Base-by-base conservation (phyloP, 345 rosid genomes). In the Bruguiera parviflora region DNA sequence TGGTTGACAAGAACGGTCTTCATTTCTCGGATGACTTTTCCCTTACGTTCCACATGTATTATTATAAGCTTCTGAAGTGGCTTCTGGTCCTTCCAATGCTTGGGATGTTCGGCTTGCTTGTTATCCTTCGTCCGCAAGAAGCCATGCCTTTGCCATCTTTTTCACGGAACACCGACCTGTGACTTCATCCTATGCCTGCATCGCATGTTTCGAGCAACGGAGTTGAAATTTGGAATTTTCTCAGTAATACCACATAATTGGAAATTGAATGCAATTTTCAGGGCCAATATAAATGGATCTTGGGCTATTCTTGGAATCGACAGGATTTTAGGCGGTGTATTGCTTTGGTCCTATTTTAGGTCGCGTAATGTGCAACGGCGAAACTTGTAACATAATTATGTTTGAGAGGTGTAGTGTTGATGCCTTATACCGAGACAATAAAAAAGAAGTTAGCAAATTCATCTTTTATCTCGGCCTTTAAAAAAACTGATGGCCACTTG, bases 21-120 rank as follows among this genome's bases (percentile, higher is more conserved):
- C 80, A 90, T 75, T 96, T 92, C 94, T 86, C 97, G 24, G 99
- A 96, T 46, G 97, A 92, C 43, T 96, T 96, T 85, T 90, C 98
- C 46, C 81, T 96, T 49, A 96, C 99, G 25, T 96, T 96, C 86
- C 99, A 96, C 65, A 89, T 96, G 98, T 80, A 92, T 78, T 96
- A 92, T 82, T 90, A 96, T 74, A 96, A 86, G 82, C 87, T 96
- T 59, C 92, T 92, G 35, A 96, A 96, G 81, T 96, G 99, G 98
- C 92, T 92, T 49, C 90, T 96, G 18, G 92, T 96, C 67, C 87
- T 92, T 60, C 99, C 99, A 11, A 96, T 92, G 98, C 90, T 96
- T 10, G 98, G 95, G 21, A 90, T 96, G 99, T 89, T 96, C 55
- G 87, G 84, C 64, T 81, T 96, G 56, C 92, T 96, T 15, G 93